Conservation (phyloP, 495 filamentous ascomycete genomes). For the Aspergillus homomorphus region DNA sequence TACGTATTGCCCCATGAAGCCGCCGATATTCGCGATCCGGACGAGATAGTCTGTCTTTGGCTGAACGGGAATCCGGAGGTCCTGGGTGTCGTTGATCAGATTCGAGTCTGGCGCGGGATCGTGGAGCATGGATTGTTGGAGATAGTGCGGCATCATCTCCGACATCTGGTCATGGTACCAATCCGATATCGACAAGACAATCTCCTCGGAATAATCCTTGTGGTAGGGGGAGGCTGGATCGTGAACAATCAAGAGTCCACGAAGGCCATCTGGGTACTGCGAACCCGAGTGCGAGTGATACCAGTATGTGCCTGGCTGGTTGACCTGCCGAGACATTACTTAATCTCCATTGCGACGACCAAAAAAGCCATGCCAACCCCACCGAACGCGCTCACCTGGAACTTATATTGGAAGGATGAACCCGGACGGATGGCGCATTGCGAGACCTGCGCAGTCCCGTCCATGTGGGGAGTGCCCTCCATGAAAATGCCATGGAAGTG, state of each 20-base stretch:
- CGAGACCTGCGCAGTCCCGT: conserved; percentile 59
- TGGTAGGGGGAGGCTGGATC: conserved; percentile 62
- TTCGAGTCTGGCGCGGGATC: conserved; percentile 53
- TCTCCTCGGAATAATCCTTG: conserved; percentile 62
- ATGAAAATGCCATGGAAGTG: conserved; percentile 70
- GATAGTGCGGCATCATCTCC: conserved; percentile 41
- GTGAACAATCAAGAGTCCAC: conserved; percentile 69
- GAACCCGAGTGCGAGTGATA: conserved; percentile 72
- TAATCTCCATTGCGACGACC: neutral
- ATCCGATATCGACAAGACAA: conserved; percentile 61
- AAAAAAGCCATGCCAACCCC: no score
- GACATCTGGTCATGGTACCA: conserved; percentile 64
- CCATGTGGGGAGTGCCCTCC: conserved; percentile 58
- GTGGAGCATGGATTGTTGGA: conserved; percentile 41
- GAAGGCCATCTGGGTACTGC: conserved; percentile 78
- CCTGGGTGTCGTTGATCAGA: conserved; percentile 63
- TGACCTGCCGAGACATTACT: conserved; percentile 35
- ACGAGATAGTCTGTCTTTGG: conserved; percentile 60
- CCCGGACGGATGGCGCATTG: conserved; percentile 67
- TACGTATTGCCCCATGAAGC: conserved; percentile 57
- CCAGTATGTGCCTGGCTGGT: conserved; percentile 82
- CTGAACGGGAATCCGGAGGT: conserved; percentile 42
- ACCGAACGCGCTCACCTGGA: conserved; percentile 58
- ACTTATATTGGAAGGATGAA: conserved; percentile 62
- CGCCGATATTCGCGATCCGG: conserved; percentile 64